These are phyloP conservation scores for Yamadazyma mexicana DNA, from an alignment of 1,139 yeast genomes.

Conservation along the genomic window DNA sequence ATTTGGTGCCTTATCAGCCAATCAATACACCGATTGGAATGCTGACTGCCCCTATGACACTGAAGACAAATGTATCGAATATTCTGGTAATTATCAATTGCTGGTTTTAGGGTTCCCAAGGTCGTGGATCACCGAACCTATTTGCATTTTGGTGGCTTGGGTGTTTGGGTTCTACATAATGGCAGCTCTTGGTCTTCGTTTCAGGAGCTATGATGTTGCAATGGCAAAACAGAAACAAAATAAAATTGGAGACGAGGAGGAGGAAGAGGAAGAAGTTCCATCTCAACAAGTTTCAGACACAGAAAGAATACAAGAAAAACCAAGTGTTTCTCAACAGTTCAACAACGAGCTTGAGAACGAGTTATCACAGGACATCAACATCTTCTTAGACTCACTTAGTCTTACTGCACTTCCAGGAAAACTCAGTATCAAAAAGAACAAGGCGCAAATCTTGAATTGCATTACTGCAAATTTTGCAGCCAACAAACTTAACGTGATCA, in stretches of 20 bases:
- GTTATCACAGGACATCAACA: slow-evolving; percentile 16
- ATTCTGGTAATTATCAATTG: slow-evolving; percentile 57
- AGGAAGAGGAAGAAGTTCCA: too few relatives aligned
- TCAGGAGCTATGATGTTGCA: slow-evolving; percentile 53
- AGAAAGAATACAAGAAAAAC: not conserved
- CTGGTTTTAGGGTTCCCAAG: slow-evolving; percentile 59
- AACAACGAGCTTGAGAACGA: slow-evolving; percentile 17
- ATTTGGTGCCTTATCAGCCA: slow-evolving; percentile 67
- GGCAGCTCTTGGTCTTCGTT: slow-evolving; percentile 47
- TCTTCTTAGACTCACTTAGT: slow-evolving; percentile 18
- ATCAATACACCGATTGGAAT: slow-evolving; percentile 59
- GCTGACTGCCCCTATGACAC: slow-evolving; percentile 54
- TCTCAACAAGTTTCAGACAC: too few relatives aligned
- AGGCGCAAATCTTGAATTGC: slow-evolving; percentile 34
- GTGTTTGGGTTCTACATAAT: slow-evolving; percentile 52
- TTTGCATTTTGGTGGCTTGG: slow-evolving; percentile 62
- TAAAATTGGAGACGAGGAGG: slow-evolving; percentile 33
- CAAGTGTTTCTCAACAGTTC: not conserved
- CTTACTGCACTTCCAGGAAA: slow-evolving; percentile 9
- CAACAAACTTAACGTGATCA: slow-evolving; percentile 70
- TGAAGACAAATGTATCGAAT: slow-evolving; percentile 31
- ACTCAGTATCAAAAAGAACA: slow-evolving; percentile 7
- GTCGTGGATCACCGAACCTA: slow-evolving; percentile 69
- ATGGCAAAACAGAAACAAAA: slow-evolving; percentile 47
- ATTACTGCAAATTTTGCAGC: slow-evolving; percentile 61